Base-by-base conservation (phyloP, 345 rosid genomes). In the Rhizophora apiculata region DNA sequence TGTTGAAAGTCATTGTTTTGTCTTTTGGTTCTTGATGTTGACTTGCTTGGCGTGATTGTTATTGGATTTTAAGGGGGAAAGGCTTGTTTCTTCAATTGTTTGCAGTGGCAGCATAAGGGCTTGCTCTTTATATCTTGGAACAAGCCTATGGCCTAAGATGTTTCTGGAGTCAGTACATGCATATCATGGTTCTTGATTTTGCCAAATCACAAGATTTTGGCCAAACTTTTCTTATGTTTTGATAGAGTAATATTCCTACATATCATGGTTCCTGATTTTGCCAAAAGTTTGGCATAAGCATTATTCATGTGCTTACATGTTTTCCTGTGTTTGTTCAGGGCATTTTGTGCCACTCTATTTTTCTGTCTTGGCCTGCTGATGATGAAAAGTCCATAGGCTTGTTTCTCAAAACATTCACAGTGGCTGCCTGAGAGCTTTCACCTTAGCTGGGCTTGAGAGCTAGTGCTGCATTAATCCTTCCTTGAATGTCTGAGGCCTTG, bases 361-460 rank as follows among this genome's bases (percentile, higher is more conserved):
- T 24, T 24, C 24, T 24, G 24, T 24, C 0, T 24, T 24, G 24
- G 24, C 24, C 24, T 24, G 24, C 24, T 24, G 24, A 24, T 24
- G 24, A 24, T 24, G 24, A 24, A 24, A 24, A 24, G 1, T 24
- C 24, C 24, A 24, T 24, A 81, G 86, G 85, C 85, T 87, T 79
- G 88, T 84, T 83, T 75, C 76, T 79, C 74, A 60, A 60, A 63
- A 73, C 83, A 78, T 80, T 80, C 71, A 84, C 83, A 75, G 84
- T 78, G 88, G 84, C 84, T 78, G 77, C 64, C 84, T 72, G 22
- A 78, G 85, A 72, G 74, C 82, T 85, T 85, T 82, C 81, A 81
- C 82, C 82, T 72, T 80, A 6, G 65, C 77, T 9, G 58, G 58
- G 8, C 21, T 20, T 53, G 26, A 53, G 57, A 53, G 10, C 57